Percentiles rank a stretch among this genome's conserved stretches.
Evolutionary conservation across 257 asterid species (phyloP).

Genomic region (Oldenlandia corymbosa): DNA sequence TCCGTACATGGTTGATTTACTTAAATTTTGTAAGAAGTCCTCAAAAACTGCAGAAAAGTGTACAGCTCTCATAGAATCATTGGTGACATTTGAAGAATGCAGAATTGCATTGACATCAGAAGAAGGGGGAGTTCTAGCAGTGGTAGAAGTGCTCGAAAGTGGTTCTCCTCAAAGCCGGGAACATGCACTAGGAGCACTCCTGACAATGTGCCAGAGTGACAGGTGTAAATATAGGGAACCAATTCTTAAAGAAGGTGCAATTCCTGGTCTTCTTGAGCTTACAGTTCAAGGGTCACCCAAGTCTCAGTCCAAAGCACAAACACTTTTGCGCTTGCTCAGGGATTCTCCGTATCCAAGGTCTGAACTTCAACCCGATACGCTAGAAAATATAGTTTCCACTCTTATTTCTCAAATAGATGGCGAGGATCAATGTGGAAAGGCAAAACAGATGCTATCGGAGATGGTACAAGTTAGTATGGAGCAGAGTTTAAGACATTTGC

Average conservation of each 20-base stretch:
- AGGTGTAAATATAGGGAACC: constrained; percentile 72
- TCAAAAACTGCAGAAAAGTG: constrained; percentile 76
- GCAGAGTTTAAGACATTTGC: constrained; percentile 79
- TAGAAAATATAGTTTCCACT: constrained; percentile 68
- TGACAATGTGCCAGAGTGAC: constrained; percentile 71
- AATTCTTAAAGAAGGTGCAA: constrained; percentile 83
- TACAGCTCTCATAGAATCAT: constrained; percentile 59
- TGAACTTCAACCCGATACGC: constrained; percentile 61
- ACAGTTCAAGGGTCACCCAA: constrained; percentile 82
- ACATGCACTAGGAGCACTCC: constrained; percentile 79
- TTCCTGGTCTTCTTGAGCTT: constrained; percentile 94
- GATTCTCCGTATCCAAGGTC: constrained; percentile 79
- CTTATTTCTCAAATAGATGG: constrained; percentile 74
- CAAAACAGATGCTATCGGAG: constrained; percentile 87
- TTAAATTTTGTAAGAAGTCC: constrained; percentile 62
- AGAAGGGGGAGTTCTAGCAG: constrained; percentile 92
- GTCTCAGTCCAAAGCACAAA: constrained; percentile 68
- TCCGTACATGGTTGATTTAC: constrained; percentile 51
- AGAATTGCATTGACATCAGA: constrained; percentile 58
- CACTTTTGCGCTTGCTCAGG: constrained; percentile 59
- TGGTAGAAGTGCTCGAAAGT: constrained; percentile 77
- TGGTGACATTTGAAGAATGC: constrained; percentile 69
- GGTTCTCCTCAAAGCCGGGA: constrained; percentile 81
- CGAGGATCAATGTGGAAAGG: constrained; percentile 72
- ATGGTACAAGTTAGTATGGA: constrained; percentile 99